Percentiles rank a stretch among this genome's conserved stretches.
phyloP scores from a whole-genome alignment of 192 early-diverging fungal species.

The Rhizophagus sp. region DNA sequence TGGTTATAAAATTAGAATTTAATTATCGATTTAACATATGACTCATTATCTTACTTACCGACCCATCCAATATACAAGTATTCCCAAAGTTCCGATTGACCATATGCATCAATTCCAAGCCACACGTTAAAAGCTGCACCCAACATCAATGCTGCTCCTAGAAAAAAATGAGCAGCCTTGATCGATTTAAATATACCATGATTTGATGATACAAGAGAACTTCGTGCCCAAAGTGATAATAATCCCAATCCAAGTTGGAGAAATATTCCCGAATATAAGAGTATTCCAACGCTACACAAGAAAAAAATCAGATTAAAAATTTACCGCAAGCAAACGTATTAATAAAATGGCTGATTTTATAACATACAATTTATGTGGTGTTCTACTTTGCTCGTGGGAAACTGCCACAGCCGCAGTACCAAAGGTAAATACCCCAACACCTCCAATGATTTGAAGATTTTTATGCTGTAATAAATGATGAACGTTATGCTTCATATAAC shows the following conservation, averaged over 20 bases:
- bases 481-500: slow-evolving; percentile 25
- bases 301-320: background rate
- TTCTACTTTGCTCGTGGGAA: background rate
- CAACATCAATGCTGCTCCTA: slow-evolving; percentile 5
- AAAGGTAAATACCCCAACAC: slow-evolving; percentile 16
- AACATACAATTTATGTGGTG: slow-evolving; percentile 6
- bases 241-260: slow-evolving; percentile 27
- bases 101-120: slow-evolving; percentile 2
- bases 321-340: background rate
- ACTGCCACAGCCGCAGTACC: slow-evolving; percentile 25
- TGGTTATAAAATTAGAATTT: background rate
- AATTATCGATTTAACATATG: background rate
- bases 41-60: background rate
- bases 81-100: background rate
- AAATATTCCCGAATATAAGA: slow-evolving; percentile 17
- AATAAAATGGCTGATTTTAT: background rate
- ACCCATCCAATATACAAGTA: background rate
- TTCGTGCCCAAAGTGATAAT: background rate
- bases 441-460: slow-evolving; percentile 29
- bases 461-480: slow-evolving; percentile 9
- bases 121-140: slow-evolving; percentile 4
- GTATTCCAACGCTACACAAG: slow-evolving; percentile 13
- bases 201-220: slow-evolving; percentile 18
- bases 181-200: slow-evolving; percentile 16
- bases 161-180: background rate